These are phyloP conservation scores for Colletotrichum gigasporum DNA, from an alignment of 2,329 filamentous ascomycete genomes.

Conservation along the genomic window DNA sequence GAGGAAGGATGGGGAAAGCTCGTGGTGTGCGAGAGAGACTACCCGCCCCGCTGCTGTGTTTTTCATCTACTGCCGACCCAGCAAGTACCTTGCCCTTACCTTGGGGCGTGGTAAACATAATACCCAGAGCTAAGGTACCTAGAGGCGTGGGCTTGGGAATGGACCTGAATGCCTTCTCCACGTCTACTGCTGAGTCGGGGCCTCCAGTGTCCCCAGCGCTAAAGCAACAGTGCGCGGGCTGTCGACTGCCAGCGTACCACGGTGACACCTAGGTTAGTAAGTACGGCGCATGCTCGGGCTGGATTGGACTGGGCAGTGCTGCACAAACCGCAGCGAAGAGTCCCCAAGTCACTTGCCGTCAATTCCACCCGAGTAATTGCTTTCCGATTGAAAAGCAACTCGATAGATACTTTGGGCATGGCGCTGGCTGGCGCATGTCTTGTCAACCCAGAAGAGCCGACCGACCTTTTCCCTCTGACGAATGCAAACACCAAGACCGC, in stretches of 20 bases:
- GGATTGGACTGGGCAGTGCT: neutral
- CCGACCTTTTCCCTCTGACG: neutral
- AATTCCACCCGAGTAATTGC: conserved; percentile 3
- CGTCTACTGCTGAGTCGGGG: neutral
- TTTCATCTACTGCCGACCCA: neutral
- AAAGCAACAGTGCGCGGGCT: neutral
- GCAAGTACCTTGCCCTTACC: neutral
- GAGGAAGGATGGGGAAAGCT: conserved; percentile 16
- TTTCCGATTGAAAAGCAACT: neutral
- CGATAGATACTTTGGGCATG: neutral
- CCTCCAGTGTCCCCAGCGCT: neutral
- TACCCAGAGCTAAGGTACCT: conserved; percentile 17
- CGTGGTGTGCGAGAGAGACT: conserved; percentile 13
- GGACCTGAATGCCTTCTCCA: neutral
- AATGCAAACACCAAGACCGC: conserved; percentile 17
- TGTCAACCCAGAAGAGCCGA: neutral
- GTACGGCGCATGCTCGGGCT: too few species aligned
- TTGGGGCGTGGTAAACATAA: conserved; percentile 20
- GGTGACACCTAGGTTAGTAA: too few species aligned
- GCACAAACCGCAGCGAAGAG: neutral
- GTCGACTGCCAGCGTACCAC: too few species aligned
- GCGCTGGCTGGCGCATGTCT: neutral
- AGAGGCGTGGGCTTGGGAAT: conserved; percentile 31
- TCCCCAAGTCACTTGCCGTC: neutral
- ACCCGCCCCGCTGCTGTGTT: neutral